Evolutionary conservation across 768 basidiomycete species (phyloP).

Genomic region (Amanita exitialis): DNA sequence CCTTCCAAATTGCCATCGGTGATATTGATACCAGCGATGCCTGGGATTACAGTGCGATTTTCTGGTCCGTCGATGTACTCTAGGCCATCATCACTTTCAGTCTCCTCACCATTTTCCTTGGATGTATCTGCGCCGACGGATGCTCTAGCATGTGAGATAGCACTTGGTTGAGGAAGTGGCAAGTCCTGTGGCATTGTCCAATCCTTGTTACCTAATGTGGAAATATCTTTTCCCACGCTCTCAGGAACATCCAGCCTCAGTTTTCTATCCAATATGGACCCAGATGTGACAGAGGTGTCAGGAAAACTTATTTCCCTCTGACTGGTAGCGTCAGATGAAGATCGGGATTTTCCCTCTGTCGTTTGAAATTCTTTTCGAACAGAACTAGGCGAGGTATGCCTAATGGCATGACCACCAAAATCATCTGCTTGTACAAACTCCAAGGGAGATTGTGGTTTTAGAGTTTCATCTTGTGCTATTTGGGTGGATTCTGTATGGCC

Average conservation of each 20-base stretch:
- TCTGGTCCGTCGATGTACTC: conserved; percentile 6
- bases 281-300: background rate
- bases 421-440: background rate
- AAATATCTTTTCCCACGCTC: background rate
- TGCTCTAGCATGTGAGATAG: background rate
- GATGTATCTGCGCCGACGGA: background rate
- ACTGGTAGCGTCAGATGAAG: background rate
- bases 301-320: background rate
- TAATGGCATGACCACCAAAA: background rate
- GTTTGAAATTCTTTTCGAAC: background rate
- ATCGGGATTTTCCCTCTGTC: background rate
- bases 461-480: background rate
- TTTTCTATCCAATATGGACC: background rate
- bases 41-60: background rate
- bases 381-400: background rate
- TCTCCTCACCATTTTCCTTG: background rate
- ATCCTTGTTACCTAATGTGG: conserved; percentile 1
- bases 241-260: too few species aligned
- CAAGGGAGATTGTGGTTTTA: background rate
- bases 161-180: background rate
- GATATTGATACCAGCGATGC: conserved; percentile 3
- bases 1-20: background rate
- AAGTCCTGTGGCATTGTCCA: background rate
- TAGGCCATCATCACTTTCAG: conserved; percentile 1
- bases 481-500: background rate